phyloP scores from a whole-genome alignment of 2,329 filamentous ascomycete species.

The Aureobasidium leucospermi region DNA sequence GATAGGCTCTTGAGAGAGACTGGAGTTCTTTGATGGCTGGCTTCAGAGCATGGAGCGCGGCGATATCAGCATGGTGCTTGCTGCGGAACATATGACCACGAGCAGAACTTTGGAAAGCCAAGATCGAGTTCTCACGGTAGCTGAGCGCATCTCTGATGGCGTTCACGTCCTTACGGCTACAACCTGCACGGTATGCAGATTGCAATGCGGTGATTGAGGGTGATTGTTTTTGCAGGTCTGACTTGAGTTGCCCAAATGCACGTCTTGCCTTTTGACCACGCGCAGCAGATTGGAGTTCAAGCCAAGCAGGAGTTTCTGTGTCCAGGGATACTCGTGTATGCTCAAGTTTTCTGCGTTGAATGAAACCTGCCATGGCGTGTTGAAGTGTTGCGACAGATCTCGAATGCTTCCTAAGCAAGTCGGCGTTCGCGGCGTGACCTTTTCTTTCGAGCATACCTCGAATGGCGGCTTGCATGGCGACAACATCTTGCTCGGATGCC shows the following conservation, averaged over 20 bases:
- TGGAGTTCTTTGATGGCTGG: slow-evolving; percentile 57
- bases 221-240: slow-evolving; percentile 9
- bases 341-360: slow-evolving; percentile 26
- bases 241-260: slow-evolving; percentile 5
- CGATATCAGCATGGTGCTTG: slow-evolving; percentile 37
- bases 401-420: slow-evolving; percentile 40
- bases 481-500: slow-evolving; percentile 55
- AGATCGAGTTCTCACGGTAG: slow-evolving; percentile 36
- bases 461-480: slow-evolving; percentile 46
- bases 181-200: slow-evolving; percentile 31
- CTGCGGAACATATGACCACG: slow-evolving; percentile 42
- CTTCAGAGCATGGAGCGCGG: slow-evolving; percentile 52
- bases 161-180: slow-evolving; percentile 16
- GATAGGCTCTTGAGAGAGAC: slow-evolving; percentile 56
- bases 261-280: slow-evolving; percentile 10
- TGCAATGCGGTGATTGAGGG: slow-evolving; percentile 29
- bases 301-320: not conserved
- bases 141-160: slow-evolving; percentile 30
- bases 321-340: not conserved
- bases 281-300: slow-evolving; percentile 14
- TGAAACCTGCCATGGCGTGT: slow-evolving; percentile 34
- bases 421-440: slow-evolving; percentile 42
- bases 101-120: slow-evolving; percentile 46
- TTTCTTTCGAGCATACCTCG: slow-evolving; percentile 53
- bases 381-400: slow-evolving; percentile 32